Base-by-base conservation (phyloP, 169 alveolate species). In the Eimeria mitis region DNA sequence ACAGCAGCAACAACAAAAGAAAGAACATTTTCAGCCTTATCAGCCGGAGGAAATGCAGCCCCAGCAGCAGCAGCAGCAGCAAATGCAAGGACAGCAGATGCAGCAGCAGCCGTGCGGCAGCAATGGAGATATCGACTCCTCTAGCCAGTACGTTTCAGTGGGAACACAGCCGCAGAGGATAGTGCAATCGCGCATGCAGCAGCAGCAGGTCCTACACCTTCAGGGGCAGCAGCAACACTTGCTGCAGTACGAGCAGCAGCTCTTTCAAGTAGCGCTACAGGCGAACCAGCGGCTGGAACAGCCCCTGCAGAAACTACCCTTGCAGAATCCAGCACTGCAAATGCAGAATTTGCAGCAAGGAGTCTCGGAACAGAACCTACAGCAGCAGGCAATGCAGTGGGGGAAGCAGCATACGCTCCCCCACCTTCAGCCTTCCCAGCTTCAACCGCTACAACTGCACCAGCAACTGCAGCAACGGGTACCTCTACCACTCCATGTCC, bases 211-310 rank as follows among this genome's bases (percentile, higher is more conserved):
- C 71, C 56, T 54, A 61, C 8, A 83, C 47, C 9, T 49, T 2
- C 90, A 83, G 25, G 75, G 47, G 90, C 52, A 52, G 75, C 75
- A 54, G 42, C 73, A n/a, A 19, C 90, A 79, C 44, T 71, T 49
- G 44, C 44, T 83, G 76, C 90, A 83, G 73, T 42, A 61, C 70
- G 76, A 83, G 75, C 90, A 83, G 54, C 70, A 83, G 52, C 75
- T 37, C 54, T 56, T n/a, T 31, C 90, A 83, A 31, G 70, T 42
- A 56, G 56, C 49, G 68, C 52, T 54, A 31, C 90, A 83, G 75
- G 90, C 54, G 59, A 3, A 49, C 2, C 73, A 52, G 9, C 73
- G 73, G 16, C n/a, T 56, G 42, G 54, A 40, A 14, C 90, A 78
- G 68, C 52, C 90, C n/a, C 7, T 79, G 89, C 89, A 47, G 89